phyloP scores from a whole-genome alignment of 495 filamentous ascomycete species.

The Trichoderma asperelloides region DNA sequence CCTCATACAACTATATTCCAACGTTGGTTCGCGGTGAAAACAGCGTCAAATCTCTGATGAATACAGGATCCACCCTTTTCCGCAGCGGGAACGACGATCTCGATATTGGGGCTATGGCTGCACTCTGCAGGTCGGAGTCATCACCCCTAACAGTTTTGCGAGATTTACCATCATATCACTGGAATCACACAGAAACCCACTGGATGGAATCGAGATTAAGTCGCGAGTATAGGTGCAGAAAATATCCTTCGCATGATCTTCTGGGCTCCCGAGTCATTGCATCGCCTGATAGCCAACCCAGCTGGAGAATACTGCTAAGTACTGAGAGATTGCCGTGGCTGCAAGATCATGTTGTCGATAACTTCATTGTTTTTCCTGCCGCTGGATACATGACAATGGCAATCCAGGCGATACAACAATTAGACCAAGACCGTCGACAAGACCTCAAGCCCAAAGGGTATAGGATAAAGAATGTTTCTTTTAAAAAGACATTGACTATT shows the following conservation, averaged over 20 bases:
- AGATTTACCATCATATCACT: constrained; percentile 42
- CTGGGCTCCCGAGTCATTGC: constrained; percentile 35
- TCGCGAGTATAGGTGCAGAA: constrained; percentile 37
- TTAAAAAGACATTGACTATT: constrained; percentile 21
- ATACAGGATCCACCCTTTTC: constrained; percentile 18
- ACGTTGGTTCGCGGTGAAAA: neutral
- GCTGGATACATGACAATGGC: constrained; percentile 40
- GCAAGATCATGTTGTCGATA: constrained; percentile 34
- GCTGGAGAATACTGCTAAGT: constrained; percentile 41
- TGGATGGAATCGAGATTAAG: constrained; percentile 43
- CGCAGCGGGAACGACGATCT: constrained; percentile 28
- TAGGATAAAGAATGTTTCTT: constrained; percentile 22
- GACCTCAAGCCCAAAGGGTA: constrained; percentile 19
- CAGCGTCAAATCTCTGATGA: neutral
- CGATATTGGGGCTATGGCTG: constrained; percentile 29
- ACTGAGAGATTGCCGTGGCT: constrained; percentile 40
- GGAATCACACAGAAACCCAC: constrained; percentile 32
- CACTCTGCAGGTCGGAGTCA: constrained; percentile 25
- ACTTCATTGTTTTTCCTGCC: constrained; percentile 35
- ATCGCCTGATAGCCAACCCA: constrained; percentile 33
- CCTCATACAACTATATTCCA: neutral
- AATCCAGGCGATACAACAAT: constrained; percentile 33
- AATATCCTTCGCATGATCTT: constrained; percentile 37
- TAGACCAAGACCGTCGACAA: constrained; percentile 14
- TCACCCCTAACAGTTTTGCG: constrained; percentile 28